Conservation (phyloP, 352 stramenopile species). For the Globisporangium nodosum region DNA sequence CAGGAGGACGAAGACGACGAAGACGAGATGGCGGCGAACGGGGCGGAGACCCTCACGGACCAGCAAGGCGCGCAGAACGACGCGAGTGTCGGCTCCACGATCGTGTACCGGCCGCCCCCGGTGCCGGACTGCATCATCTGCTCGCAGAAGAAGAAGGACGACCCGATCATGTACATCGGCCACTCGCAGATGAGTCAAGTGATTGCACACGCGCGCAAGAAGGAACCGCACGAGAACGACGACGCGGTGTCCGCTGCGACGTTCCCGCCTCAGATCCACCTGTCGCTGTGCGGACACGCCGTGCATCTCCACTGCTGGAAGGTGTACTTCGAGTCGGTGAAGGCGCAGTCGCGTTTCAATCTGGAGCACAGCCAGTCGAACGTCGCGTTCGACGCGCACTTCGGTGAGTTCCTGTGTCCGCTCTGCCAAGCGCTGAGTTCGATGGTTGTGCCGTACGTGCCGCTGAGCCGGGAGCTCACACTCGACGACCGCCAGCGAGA, state of each 20-base stretch:
- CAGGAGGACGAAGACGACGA: constrained; percentile 60
- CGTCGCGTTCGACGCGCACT: constrained; percentile 81
- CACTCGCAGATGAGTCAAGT: constrained; percentile 71
- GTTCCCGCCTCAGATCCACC: constrained; percentile 63
- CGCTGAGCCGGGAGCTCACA: constrained; percentile 47
- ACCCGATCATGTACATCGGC: constrained; percentile 84
- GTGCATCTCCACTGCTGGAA: constrained; percentile 87
- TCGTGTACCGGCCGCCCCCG: constrained; percentile 61
- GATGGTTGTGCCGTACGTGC: constrained; percentile 83
- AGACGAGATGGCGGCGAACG: constrained; percentile 20
- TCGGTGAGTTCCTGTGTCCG: constrained; percentile 87
- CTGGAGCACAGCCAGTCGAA: constrained; percentile 70
- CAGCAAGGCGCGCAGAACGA: background rate
- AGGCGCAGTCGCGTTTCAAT: constrained; percentile 61
- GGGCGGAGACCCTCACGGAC: constrained; percentile 12
- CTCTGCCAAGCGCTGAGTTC: constrained; percentile 89
- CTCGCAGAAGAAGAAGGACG: constrained; percentile 76
- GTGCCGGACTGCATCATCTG: constrained; percentile 83
- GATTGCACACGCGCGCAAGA: constrained; percentile 40
- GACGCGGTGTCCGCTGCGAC: constrained; percentile 1
- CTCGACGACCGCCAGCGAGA: constrained; percentile 47
- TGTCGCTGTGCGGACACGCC: constrained; percentile 86
- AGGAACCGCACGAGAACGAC: constrained; percentile 30
- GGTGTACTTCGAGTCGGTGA: constrained; percentile 87
- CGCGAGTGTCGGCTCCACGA: constrained; percentile 16